phyloP scores from a whole-genome alignment of 352 stramenopile species.

The Halophytophthora polymorphica region DNA sequence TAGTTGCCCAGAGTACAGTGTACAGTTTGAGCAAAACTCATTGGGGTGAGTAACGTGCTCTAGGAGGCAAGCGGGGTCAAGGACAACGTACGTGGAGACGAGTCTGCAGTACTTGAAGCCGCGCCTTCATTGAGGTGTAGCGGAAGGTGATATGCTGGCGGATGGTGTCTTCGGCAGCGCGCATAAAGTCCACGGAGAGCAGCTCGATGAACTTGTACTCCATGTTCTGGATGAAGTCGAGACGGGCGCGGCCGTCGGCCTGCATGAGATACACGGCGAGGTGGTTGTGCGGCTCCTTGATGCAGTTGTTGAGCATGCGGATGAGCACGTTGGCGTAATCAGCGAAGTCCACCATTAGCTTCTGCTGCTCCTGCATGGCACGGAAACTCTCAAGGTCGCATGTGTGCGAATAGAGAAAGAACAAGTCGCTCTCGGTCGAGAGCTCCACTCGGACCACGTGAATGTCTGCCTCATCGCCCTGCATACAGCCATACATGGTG shows the following conservation, averaged over 20 bases:
- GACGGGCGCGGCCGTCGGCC: conserved; percentile 81
- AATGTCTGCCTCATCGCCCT: conserved; percentile 85
- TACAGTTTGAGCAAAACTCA: no score
- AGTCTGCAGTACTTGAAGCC: conserved; percentile 89
- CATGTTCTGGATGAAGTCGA: conserved; percentile 97
- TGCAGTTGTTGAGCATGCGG: conserved; percentile 95
- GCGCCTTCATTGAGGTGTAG: conserved; percentile 93
- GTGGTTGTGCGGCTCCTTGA: conserved; percentile 93
- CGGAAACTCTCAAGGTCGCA: conserved; percentile 87
- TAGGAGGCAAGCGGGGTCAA: background rate
- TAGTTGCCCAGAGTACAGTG: background rate
- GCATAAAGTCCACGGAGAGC: conserved; percentile 88
- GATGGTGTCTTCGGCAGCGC: conserved; percentile 87
- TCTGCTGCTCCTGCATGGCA: conserved; percentile 92
- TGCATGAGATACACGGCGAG: conserved; percentile 93
- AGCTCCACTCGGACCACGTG: conserved; percentile 88
- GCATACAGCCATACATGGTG: background rate
- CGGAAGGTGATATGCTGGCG: conserved; percentile 92
- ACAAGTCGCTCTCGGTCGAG: conserved; percentile 91
- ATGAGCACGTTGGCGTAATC: conserved; percentile 94
- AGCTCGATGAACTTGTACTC: conserved; percentile 97
- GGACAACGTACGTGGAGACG: conserved; percentile 67
- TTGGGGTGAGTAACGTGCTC: background rate
- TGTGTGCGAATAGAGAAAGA: conserved; percentile 92
- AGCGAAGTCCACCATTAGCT: conserved; percentile 94